These are phyloP conservation scores for Rhytidiadelphus loreus DNA, from an alignment of 225 moss, liverwort and hornwort species.

Conservation along the genomic window DNA sequence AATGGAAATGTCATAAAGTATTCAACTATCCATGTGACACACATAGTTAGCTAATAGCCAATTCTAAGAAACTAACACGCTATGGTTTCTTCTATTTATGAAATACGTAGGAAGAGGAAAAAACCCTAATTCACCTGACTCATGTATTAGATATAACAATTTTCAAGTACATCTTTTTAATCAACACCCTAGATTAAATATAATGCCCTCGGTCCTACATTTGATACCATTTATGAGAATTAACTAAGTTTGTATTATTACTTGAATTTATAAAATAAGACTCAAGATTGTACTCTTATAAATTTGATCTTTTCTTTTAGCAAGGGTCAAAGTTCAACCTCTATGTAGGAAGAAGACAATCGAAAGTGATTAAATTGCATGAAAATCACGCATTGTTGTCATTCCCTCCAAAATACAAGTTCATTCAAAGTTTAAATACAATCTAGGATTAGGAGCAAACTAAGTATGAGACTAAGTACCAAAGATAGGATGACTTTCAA, in stretches of 20 bases:
- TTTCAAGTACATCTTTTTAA: neutral
- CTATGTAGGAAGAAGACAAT: neutral
- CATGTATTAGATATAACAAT: too few species aligned
- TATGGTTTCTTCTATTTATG: neutral
- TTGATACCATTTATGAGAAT: neutral
- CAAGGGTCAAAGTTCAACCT: neutral
- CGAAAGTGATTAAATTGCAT: too few species aligned
- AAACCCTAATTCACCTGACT: too few species aligned
- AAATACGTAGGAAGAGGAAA: accelerated
- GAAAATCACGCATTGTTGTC: neutral
- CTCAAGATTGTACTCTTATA: neutral
- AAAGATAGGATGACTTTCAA: neutral
- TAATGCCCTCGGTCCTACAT: neutral
- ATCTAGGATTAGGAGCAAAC: neutral
- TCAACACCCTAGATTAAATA: accelerated
- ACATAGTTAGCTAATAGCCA: neutral
- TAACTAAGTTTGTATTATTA: neutral
- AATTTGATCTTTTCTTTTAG: neutral
- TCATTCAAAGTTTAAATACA: neutral
- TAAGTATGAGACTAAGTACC: neutral
- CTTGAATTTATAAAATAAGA: neutral
- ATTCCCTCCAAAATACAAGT: neutral
- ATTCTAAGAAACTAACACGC: neutral
- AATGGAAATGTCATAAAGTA: too few species aligned
- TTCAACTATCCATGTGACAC: too few species aligned